Base-by-base conservation (phyloP, 2,329 filamentous ascomycete species). In the Laburnicola sp. region DNA sequence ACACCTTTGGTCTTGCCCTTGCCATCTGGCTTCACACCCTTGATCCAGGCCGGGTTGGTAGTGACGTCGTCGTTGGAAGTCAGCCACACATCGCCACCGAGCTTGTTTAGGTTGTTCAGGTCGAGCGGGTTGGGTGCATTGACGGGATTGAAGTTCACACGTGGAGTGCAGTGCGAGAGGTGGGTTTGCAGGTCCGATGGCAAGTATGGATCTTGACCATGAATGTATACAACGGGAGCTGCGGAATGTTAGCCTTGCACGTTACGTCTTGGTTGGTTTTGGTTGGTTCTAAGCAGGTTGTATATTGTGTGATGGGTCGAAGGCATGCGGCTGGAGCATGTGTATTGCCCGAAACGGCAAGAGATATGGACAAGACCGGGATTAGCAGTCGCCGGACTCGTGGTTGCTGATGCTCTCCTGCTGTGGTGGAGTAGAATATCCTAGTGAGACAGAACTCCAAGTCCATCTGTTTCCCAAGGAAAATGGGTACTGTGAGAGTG, bases 11-110 rank as follows among this genome's bases (percentile, higher is more conserved):
- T 85, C 49, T 78, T 76, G 5, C 82, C 82, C 9, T 53, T 54
- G 6, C 62, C 61, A 59, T 83, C 76, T 0, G 85, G 84, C 5
- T 70, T 73, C 0, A 81, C 77, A 21, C 85, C 86, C 27, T 75
- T 67, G 37, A 79, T 64, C 74, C 76, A 79, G 22, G 45, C 30
- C 1, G 77, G 77, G 44, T 70, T 65, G n/a, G 59, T 66, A 27
- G 73, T 73, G 7, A 74, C 58, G 51, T 78, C 71, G 45, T 75
- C 68, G 31, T 70, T 74, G 28, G 76, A 77, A 0, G 77, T 78
- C 6, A 80, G 70, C 53, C 73, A 79, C n/a, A 77, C 71, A 23
- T 72, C 63, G 23, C 40, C 51, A 56, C 75, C 74, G 23, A 80
- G 69, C n/a, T 66, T 50, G 50, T 75, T 65, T n/a, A 80, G 57